Evolutionary conservation across 2,329 filamentous ascomycete genomes (phyloP).

Genomic region (Alternaria incomplexa): DNA sequence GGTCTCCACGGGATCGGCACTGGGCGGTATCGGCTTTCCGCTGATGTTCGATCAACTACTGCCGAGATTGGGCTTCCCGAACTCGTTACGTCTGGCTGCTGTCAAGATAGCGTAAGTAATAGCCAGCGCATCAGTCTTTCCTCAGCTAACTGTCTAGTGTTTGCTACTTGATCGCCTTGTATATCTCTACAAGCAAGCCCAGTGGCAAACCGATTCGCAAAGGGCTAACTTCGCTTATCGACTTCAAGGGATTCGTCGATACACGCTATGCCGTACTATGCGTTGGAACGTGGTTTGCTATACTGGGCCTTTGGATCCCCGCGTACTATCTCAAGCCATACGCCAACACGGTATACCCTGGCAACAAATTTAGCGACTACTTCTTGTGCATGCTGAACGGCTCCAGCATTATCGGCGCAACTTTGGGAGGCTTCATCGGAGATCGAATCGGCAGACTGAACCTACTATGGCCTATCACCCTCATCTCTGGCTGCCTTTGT

Average conservation of each 20-base stretch:
- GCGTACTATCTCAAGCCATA: slow-evolving; percentile 60
- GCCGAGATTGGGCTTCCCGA: slow-evolving; percentile 63
- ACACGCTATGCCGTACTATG: slow-evolving; percentile 39
- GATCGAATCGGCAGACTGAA: slow-evolving; percentile 63
- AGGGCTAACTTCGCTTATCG: slow-evolving; percentile 36
- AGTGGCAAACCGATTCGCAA: slow-evolving; percentile 14
- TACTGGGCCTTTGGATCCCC: slow-evolving; percentile 41
- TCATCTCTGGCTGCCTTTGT: slow-evolving; percentile 51
- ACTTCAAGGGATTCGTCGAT: slow-evolving; percentile 44
- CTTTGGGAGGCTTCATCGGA: slow-evolving; percentile 58
- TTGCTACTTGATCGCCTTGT: slow-evolving; percentile 52
- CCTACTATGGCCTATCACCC: slow-evolving; percentile 58
- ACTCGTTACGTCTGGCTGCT: slow-evolving; percentile 67
- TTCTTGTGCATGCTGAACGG: slow-evolving; percentile 58
- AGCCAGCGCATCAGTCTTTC: no score
- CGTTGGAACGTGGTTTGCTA: slow-evolving; percentile 33
- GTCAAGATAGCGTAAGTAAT: slow-evolving; percentile 52
- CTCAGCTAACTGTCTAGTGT: slow-evolving; percentile 47
- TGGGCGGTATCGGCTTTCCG: slow-evolving; percentile 62
- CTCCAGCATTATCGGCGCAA: slow-evolving; percentile 61
- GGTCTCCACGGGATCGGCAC: slow-evolving; percentile 48
- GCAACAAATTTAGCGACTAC: slow-evolving; percentile 51
- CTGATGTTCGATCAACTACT: slow-evolving; percentile 62
- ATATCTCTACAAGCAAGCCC: slow-evolving; percentile 37
- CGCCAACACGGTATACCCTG: slow-evolving; percentile 59